phyloP scores from a whole-genome alignment of 768 basidiomycete species.

The Amanita subjunquillea region DNA sequence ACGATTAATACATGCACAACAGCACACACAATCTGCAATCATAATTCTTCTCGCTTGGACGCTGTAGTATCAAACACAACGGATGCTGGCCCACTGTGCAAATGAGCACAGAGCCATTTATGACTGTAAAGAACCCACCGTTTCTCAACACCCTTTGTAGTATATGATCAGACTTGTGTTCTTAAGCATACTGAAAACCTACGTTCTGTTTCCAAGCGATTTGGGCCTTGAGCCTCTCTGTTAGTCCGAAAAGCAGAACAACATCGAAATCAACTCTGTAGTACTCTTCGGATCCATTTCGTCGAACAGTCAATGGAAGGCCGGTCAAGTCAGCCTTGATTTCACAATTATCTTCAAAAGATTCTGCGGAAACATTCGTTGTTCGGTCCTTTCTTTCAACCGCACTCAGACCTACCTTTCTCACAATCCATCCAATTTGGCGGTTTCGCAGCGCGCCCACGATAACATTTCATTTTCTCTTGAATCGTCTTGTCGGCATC shows the following conservation, averaged over 20 bases:
- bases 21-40: too few relatives aligned
- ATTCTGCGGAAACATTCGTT: constrained; percentile 13
- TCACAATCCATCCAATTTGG: constrained; percentile 15
- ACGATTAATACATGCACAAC: too few relatives aligned
- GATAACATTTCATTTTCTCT: constrained; percentile 10
- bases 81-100: background rate
- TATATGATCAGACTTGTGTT: background rate
- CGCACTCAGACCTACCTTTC: constrained; percentile 4
- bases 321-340: constrained; percentile 13
- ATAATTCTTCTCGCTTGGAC: background rate
- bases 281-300: constrained; percentile 7
- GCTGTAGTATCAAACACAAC: background rate
- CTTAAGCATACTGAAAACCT: background rate
- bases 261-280: constrained; percentile 23
- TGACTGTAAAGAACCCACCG: constrained; percentile 2
- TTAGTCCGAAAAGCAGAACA: constrained; percentile 31
- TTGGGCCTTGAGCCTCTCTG: constrained; percentile 31
- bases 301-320: background rate
- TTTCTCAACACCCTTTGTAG: constrained; percentile 12
- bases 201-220: constrained; percentile 33
- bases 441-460: constrained; percentile 7
- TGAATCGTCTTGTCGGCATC: background rate
- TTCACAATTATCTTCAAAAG: constrained; percentile 21
- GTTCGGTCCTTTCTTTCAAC: background rate
- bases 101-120: background rate